A percentile compares a stretch with the other conserved stretches of the same genome.
Conservation (phyloP, 768 basidiomycete genomes). For the Russula olivacea region DNA sequence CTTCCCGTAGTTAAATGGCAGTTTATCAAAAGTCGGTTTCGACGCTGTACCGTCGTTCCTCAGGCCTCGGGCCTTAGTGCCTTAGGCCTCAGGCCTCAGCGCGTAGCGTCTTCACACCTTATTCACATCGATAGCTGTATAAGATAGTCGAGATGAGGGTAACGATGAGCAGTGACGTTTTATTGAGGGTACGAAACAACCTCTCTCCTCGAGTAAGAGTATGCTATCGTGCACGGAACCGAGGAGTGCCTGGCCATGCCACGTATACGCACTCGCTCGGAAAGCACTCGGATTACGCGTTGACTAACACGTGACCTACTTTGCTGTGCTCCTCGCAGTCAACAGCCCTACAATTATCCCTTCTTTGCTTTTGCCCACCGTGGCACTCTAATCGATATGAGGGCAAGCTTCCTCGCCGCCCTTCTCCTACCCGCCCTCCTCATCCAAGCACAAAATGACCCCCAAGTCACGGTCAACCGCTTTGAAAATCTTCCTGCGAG, state of each 20-base stretch:
- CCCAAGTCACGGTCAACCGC: conserved; percentile 34
- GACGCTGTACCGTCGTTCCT: background rate
- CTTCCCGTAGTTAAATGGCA: no score
- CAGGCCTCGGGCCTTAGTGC: no score
- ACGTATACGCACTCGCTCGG: no score
- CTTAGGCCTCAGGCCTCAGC: no score
- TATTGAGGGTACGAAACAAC: background rate
- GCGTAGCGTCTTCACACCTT: background rate
- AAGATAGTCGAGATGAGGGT: background rate
- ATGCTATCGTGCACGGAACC: background rate
- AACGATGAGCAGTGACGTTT: background rate
- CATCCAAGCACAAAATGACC: conserved; percentile 19
- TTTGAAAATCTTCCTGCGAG: conserved; percentile 71
- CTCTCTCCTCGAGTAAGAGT: background rate
- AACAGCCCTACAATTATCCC: background rate
- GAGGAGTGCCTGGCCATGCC: background rate
- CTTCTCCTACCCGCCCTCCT: conserved; percentile 6
- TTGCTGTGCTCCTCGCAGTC: background rate
- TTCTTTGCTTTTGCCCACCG: background rate
- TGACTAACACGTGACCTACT: background rate
- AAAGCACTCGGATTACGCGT: background rate
- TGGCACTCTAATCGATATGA: conserved; percentile 13
- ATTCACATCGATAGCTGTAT: no score
- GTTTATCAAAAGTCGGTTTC: background rate
- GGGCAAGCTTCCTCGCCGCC: background rate